Base-by-base conservation (phyloP, 768 basidiomycete genomes). In the Trametes cingulata region DNA sequence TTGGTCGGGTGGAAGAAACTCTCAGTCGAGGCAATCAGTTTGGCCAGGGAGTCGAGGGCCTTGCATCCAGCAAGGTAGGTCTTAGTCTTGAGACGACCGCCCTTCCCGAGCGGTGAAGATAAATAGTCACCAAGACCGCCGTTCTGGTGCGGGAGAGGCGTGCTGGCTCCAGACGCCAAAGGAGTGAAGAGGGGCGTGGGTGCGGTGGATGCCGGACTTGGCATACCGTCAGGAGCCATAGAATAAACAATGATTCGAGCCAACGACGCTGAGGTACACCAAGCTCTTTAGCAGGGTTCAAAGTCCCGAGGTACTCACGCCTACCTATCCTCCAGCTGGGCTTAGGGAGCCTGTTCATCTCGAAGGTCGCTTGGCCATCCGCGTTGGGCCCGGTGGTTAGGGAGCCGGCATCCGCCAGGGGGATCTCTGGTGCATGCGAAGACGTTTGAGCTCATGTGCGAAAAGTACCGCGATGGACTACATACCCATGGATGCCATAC, bases 1-100 rank as follows among this genome's bases (percentile, higher is more conserved):
- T 93, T 94, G 10, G 87, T 87, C 0, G 93, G 93, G 70, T 95
- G 93, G 75, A 95, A 96, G 76, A 93, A 94, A 56, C 86, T 87
- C 72, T 96, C 94, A 25, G 86, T 90, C 6, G 91, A 92, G 7
- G 90, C 90, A 65, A 96, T 85, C 61, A 96, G 76, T 71, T 87
- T 87, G 12, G 85, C 85, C n/a, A 96, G 75, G 8, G 92, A 90
- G 70, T 95, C 93, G 56, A 96, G 75, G 3, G 93, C 91, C 71
- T 85, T 90, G 22, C 85, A 90, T 13, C 94, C 94, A 14, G 82
- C 94, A n/a, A 94, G 75, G 71, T 87, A 93, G 3, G 82, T 81
- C 68, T 77, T 83, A 36, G 68, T 65, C 68, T 73, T 81, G 40
- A 71, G 71, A 36, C 68, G 71, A 4, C 68, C 73, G 52, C 77